These are phyloP conservation scores for Pochonia chlamydosporia DNA, from an alignment of 2,329 filamentous ascomycete species.

Conservation along the genomic window DNA sequence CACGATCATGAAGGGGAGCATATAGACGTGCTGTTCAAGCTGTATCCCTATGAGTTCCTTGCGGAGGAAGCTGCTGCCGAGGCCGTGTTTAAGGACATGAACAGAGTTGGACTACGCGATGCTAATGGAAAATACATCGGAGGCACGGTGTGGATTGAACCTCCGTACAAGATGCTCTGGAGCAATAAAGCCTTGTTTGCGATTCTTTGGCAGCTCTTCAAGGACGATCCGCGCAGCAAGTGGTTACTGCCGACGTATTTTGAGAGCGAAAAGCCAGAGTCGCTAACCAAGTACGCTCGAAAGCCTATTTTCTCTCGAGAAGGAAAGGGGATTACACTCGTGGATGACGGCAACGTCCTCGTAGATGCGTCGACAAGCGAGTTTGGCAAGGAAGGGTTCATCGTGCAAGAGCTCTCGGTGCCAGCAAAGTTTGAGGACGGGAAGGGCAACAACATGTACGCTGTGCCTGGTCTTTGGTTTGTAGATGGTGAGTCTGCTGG, in stretches of 20 bases:
- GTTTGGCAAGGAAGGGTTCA: constrained; percentile 6
- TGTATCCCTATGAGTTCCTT: constrained; percentile 5
- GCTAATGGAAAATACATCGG: not conserved
- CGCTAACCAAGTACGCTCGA: constrained; percentile 3
- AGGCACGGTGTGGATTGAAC: constrained; percentile 8
- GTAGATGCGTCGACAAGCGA: not conserved
- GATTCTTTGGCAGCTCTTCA: constrained; percentile 5
- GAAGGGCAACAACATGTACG: not conserved
- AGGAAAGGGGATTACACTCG: not conserved
- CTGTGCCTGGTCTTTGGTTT: constrained; percentile 5
- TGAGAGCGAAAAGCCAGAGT: constrained; percentile 2
- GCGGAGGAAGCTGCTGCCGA: not conserved
- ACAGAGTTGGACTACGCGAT: not conserved
- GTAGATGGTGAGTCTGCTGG: constrained; percentile 3
- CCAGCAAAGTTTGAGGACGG: not conserved
- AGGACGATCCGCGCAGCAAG: constrained; percentile 5
- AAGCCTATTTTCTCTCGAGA: constrained; percentile 9
- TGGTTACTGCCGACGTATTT: constrained; percentile 8
- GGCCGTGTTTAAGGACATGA: constrained; percentile 3
- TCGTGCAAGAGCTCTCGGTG: constrained; percentile 3
- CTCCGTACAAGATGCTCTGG: constrained; percentile 9
- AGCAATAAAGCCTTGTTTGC: constrained; percentile 8
- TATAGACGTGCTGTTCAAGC: constrained; percentile 8
- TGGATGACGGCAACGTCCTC: not conserved
- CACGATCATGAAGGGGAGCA: constrained; percentile 3